Evolutionary conservation across 2,329 filamentous ascomycete genomes (phyloP), one percentile per base, ranked within the genome.

Genomic region (Ophiostoma perfectum): DNA sequence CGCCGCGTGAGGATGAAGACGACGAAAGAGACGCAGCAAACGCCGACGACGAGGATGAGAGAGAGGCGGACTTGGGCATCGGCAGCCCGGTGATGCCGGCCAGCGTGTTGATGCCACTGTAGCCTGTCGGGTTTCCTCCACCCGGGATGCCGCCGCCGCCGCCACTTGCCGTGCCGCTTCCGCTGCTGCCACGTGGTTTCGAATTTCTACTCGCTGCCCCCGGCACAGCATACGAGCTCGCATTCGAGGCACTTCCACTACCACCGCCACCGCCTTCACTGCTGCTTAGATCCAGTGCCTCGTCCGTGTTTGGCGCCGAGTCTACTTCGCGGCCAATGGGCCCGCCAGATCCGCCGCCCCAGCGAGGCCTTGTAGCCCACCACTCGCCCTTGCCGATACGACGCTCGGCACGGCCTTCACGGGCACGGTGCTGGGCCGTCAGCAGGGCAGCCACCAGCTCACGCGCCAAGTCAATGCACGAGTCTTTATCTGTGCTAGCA

Each of bases 321-420:
- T 86, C 84, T 44, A 85, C 78, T 76, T 89, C 87, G 39, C 84
- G 81, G 1, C 87, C 87, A 70, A 89, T 88, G 3, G 86, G 84
- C 0, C 87, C 87, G 44, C 87, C 87, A 8, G 82, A 74, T 3
- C 86, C 86, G 64, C 87, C 87, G 66, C 87, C 87, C 87, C 87
- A 89, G 68, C 87, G 82, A 45, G 80, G 83, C 72, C 81, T 82
- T 7, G 80, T 82, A 0, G 85, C 81, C 87, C 87, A 89, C 87
- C 87, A 89, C 70, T 83, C 78, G 18, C 80, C 83, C 67, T 86
- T 81, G 1, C 86, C 87, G 68, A 87, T 82, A 0, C 83, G 80
- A 66, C 79, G 80, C 75, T 89, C 87, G 0, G 76, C 76, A 68
- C 81, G 83, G 44, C 84, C 84, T 71, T 88, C 81, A 14, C 87